Evolutionary conservation across 2,329 filamentous ascomycete species (phyloP), one percentile per base, ranked within the genome.

Genomic region (Cordyceps militaris): DNA sequence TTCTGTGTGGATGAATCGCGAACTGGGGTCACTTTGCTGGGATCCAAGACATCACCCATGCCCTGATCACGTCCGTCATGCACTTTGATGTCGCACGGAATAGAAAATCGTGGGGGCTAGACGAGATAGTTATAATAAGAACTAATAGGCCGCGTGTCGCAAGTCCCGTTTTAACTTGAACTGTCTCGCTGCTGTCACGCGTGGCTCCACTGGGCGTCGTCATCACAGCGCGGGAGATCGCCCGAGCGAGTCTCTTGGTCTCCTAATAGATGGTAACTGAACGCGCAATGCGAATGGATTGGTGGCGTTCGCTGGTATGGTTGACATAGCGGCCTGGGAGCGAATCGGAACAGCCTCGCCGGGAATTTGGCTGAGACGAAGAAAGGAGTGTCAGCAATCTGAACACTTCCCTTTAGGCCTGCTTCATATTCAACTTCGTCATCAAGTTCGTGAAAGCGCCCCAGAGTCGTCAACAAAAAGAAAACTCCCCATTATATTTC

Each of bases 191-290:
- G 21, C 21, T 10, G 34, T 50, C 21, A 21, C 36, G 47, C 5
- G 49, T 8, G 34, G 24, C 50, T 53, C 51, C 40, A 54, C 51
- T 54, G 40, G 38, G 40, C 38, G 40, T 54, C 51, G 51, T 53
- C 50, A 53, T 43, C 50, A 30, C 38, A 16, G 34, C n/a, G 36
- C 13, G 19, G 5, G 23, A 14, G 23, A 52, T 42, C 10, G 36
- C 10, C 26, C 16, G 23, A 9, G 3, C 5, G n/a, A 36, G 47
- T n/a, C 13, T n/a, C n/a, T n/a, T n/a, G n/a, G n/a, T n/a, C n/a
- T n/a, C n/a, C n/a, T n/a, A n/a, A n/a, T n/a, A 26, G 2, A 47
- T 4, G 13, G 16, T n/a, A 32, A 32, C 28, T 10, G 28, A 10
- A 32, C 6, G 28, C 28, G 5, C 19, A 32, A n/a, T 10, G n/a